Conservation (phyloP, 345 rosid species). For the Cochlearia excelsa region DNA sequence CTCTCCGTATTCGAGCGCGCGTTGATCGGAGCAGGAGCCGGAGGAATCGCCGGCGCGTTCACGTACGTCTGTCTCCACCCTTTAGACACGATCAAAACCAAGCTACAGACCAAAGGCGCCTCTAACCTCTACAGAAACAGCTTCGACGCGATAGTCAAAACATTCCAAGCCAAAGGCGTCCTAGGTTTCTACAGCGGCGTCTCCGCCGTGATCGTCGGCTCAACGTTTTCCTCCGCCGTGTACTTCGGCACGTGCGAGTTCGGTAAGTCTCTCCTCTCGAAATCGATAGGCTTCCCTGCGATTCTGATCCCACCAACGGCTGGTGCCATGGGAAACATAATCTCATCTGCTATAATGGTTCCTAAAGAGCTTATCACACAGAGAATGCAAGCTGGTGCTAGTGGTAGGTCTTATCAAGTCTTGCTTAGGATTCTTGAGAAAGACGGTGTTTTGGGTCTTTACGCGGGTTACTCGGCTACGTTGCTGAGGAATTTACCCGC, state of each 20-base stretch:
- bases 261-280: constrained; percentile 77
- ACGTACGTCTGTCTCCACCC: constrained; percentile 85
- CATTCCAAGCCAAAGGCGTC: constrained; percentile 73
- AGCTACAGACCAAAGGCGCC: constrained; percentile 87
- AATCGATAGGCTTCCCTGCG: constrained; percentile 55
- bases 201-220: constrained; percentile 90
- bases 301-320: constrained; percentile 88
- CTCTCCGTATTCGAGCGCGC: constrained; percentile 81
- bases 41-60: constrained; percentile 91
- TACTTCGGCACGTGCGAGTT: constrained; percentile 96
- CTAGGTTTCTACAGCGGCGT: constrained; percentile 86
- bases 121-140: constrained; percentile 60
- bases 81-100: constrained; percentile 84
- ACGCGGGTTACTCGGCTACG: constrained; percentile 89
- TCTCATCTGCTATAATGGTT: constrained; percentile 91
- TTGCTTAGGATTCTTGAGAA: constrained; percentile 66
- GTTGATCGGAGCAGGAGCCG: constrained; percentile 73
- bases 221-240: constrained; percentile 80
- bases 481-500: constrained; percentile 85
- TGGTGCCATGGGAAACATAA: constrained; percentile 94
- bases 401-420: constrained; percentile 79
- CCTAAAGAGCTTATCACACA: constrained; percentile 90
- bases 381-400: constrained; percentile 87
- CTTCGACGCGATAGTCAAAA: constrained; percentile 66
- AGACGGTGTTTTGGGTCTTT: constrained; percentile 84